A percentile compares a stretch with the other conserved stretches of the same genome.
Conservation (phyloP, 345 rosid genomes). For the Toxicodendron radicans region DNA sequence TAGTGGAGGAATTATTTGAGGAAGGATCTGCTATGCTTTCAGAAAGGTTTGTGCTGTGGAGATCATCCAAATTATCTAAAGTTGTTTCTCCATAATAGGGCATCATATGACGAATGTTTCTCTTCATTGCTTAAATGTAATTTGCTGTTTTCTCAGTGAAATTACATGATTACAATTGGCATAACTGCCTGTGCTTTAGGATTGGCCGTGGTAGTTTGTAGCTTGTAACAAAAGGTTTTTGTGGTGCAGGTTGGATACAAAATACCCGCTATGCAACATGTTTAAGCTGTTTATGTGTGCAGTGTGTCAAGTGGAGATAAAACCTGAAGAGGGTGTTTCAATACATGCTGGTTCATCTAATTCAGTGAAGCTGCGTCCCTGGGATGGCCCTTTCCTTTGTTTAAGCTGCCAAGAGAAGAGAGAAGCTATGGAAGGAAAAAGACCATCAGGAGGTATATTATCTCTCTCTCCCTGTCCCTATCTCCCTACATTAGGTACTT, state of each 20-base stretch:
- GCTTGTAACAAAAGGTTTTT: slow-evolving; percentile 21
- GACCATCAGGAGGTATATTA: slow-evolving; percentile 68
- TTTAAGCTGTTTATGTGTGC: slow-evolving; percentile 94
- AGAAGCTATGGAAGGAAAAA: slow-evolving; percentile 98
- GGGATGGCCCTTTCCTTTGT: slow-evolving; percentile 99
- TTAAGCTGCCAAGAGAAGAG: slow-evolving; percentile 92
- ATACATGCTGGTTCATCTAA: slow-evolving; percentile 74
- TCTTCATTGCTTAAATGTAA: neutral
- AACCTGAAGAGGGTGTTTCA: slow-evolving; percentile 95
- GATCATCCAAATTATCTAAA: slow-evolving; percentile 21
- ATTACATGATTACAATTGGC: slow-evolving; percentile 7
- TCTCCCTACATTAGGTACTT: neutral
- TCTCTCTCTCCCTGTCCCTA: neutral
- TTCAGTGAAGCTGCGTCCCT: slow-evolving; percentile 71
- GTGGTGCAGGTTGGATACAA: slow-evolving; percentile 81
- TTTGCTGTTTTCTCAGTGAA: neutral
- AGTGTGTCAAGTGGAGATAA: slow-evolving; percentile 97
- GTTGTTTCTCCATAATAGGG: slow-evolving; percentile 2
- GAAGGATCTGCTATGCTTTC: slow-evolving; percentile 99
- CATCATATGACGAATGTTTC: neutral
- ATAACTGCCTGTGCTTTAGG: neutral
- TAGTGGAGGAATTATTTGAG: slow-evolving; percentile 87
- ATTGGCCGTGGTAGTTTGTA: neutral
- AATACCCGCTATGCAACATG: slow-evolving; percentile 96
- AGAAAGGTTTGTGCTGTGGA: slow-evolving; percentile 67